These are phyloP conservation scores for Stropharia rugosoannulata DNA, from an alignment of 768 basidiomycete species.

Conservation along the genomic window DNA sequence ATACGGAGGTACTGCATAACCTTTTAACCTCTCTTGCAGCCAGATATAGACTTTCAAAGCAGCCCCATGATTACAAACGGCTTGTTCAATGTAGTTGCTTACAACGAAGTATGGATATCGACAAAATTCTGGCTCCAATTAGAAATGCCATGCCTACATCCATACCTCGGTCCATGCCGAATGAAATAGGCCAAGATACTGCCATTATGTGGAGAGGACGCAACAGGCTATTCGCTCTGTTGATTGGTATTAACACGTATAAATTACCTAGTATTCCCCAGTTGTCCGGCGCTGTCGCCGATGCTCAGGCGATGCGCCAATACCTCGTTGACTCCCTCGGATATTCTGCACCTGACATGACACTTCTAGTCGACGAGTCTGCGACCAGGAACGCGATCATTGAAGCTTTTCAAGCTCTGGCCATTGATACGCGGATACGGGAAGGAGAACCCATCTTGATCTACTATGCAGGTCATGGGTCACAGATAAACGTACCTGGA, in stretches of 20 bases:
- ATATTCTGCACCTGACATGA: background rate
- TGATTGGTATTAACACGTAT: conserved; percentile 14
- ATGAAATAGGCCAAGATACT: too few relatives aligned
- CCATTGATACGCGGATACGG: background rate
- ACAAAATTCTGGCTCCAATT: background rate
- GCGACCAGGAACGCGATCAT: background rate
- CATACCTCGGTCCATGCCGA: too few relatives aligned
- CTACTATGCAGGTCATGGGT: background rate
- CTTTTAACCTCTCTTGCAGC: background rate
- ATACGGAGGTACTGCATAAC: background rate
- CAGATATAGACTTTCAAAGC: background rate
- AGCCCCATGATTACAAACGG: background rate
- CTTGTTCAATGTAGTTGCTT: background rate
- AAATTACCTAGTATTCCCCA: background rate
- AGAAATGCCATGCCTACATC: background rate
- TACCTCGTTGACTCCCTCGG: conserved; percentile 1
- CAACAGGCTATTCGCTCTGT: conserved; percentile 1
- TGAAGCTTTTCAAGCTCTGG: background rate
- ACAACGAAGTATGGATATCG: background rate
- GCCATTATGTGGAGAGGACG: too few relatives aligned
- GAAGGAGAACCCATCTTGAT: background rate
- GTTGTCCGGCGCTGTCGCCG: conserved; percentile 8
- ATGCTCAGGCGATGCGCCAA: conserved; percentile 2
- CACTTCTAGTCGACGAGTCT: background rate
- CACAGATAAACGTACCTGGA: background rate